Conservation (phyloP, 1,284 basidiomycete genomes). For the Lignosus rhinocerotis region DNA sequence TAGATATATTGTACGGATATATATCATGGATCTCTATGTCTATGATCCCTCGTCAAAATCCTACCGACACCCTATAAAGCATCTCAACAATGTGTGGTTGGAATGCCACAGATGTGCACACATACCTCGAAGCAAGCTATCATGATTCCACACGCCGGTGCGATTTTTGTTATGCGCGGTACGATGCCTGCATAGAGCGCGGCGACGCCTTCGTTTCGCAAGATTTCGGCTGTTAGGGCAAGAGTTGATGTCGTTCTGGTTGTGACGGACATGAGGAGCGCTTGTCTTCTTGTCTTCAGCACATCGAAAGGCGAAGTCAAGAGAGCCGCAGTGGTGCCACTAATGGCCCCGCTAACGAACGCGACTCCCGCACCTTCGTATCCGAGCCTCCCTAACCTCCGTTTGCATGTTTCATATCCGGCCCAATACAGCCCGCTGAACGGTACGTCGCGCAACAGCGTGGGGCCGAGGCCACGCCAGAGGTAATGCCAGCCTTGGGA, state of each 20-base stretch:
- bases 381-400: slow-evolving; percentile 49
- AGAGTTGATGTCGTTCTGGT: slow-evolving; percentile 48
- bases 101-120: neutral
- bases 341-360: slow-evolving; percentile 82
- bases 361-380: slow-evolving; percentile 70
- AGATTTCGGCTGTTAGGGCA: slow-evolving; percentile 67
- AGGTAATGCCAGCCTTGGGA: slow-evolving; percentile 70
- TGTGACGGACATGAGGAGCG: slow-evolving; percentile 58
- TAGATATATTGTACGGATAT: slow-evolving; percentile 21
- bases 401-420: slow-evolving; percentile 70
- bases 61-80: slow-evolving; percentile 54
- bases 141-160: slow-evolving; percentile 98
- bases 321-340: slow-evolving; percentile 83
- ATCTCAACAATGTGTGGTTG: slow-evolving; percentile 1
- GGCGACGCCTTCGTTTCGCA: slow-evolving; percentile 74
- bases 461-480: slow-evolving; percentile 90
- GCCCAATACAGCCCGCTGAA: slow-evolving; percentile 96
- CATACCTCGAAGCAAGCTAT: slow-evolving; percentile 92
- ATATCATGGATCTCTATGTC: slow-evolving; percentile 21
- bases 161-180: slow-evolving; percentile 93
- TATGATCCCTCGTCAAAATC: slow-evolving; percentile 39
- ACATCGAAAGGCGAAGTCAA: slow-evolving; percentile 96
- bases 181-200: slow-evolving; percentile 86
- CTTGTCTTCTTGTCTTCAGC: slow-evolving; percentile 91
- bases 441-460: slow-evolving; percentile 96